A percentile compares a stretch with the other conserved stretches of the same genome.
Evolutionary conservation across 441 rosid genomes (phyloP).

Genomic region (Aleurites moluccanus): DNA sequence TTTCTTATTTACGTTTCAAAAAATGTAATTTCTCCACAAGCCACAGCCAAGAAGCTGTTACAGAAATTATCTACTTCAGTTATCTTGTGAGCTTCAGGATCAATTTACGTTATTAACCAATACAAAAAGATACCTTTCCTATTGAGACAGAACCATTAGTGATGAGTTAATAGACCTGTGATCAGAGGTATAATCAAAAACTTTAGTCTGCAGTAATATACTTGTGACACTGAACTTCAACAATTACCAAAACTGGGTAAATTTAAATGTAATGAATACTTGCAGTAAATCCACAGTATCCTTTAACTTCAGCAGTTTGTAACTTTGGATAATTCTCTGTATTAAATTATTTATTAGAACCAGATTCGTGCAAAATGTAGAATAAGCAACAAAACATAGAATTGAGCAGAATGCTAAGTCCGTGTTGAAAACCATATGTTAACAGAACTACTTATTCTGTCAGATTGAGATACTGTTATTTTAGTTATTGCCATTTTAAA

Average conservation of each 20-base stretch:
- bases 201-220: no score
- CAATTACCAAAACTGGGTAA: no score
- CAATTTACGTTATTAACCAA: neutral
- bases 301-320: neutral
- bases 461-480: neutral
- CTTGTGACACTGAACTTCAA: no score
- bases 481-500: constrained; percentile 1
- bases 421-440: neutral
- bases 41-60: neutral
- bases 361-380: neutral
- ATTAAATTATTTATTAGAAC: neutral
- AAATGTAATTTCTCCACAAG: neutral
- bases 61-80: neutral
- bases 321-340: neutral
- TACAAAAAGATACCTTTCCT: neutral
- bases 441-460: neutral
- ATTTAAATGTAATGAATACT: no score
- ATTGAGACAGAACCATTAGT: neutral
- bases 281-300: neutral
- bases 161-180: neutral
- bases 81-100: neutral
- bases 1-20: neutral
- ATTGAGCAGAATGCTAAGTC: neutral
- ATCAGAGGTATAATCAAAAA: no score
- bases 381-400: neutral